Evolutionary conservation across 345 rosid genomes (phyloP).

Genomic region (Euphorbia pulcherrima): DNA sequence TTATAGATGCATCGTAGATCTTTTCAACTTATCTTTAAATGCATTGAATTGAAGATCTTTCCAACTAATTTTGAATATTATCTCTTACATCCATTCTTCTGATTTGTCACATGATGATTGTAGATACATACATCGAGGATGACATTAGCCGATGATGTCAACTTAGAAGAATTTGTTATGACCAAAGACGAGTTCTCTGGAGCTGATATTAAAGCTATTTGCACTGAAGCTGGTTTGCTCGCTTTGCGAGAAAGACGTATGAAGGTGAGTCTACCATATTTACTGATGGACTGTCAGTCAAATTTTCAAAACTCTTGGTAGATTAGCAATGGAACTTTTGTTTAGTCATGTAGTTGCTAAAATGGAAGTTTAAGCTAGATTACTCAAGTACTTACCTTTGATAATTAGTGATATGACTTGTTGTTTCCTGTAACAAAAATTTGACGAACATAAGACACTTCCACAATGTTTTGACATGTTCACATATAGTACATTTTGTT

Average conservation of each 20-base stretch:
- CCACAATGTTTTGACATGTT: too few species aligned
- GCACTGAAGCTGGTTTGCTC: conserved; percentile 96
- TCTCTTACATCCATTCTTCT: not conserved
- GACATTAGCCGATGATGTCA: conserved; percentile 95
- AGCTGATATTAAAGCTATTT: conserved; percentile 95
- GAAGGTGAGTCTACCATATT: conserved; percentile 50
- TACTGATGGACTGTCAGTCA: not conserved
- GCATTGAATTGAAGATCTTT: conserved; percentile 2
- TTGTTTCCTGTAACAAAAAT: not conserved
- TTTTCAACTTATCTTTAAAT: not conserved
- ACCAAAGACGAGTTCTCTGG: conserved; percentile 98
- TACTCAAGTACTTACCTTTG: too few species aligned
- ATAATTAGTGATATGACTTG: too few species aligned
- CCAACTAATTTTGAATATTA: not conserved
- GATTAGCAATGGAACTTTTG: not conserved
- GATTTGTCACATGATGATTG: conserved; percentile 3
- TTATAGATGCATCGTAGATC: not conserved
- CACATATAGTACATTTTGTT: too few species aligned
- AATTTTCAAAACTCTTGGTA: not conserved
- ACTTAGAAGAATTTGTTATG: conserved; percentile 97
- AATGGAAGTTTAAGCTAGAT: too few species aligned
- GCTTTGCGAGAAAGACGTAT: conserved; percentile 93
- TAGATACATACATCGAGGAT: conserved; percentile 94
- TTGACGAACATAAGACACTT: too few species aligned
- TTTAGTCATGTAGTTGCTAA: not conserved